Conservation (phyloP, 148 eudicot genomes). For the Silene uniflora region DNA sequence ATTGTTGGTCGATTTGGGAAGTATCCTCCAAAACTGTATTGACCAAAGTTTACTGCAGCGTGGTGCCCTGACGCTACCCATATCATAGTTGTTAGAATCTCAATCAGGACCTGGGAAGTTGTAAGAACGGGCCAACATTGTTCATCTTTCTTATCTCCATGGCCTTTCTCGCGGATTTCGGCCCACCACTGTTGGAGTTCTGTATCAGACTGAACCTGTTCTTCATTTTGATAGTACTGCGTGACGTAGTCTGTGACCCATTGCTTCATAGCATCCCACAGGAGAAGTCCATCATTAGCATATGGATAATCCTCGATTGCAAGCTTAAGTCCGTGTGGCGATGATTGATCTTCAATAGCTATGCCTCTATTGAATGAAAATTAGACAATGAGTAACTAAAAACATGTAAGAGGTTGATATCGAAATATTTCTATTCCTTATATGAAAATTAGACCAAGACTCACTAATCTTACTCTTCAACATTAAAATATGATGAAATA, state of each 20-base stretch:
- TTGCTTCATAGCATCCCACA: conserved; percentile 60
- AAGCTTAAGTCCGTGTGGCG: conserved; percentile 64
- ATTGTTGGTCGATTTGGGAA: conserved; percentile 65
- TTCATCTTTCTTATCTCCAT: conserved; percentile 64
- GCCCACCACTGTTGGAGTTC: conserved; percentile 86
- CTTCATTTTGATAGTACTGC: conserved; percentile 42
- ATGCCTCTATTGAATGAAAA: conserved; percentile 9
- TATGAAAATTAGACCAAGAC: no score
- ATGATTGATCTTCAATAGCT: conserved; percentile 43
- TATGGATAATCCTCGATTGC: conserved; percentile 69
- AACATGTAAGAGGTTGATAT: no score
- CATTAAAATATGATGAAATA: no score
- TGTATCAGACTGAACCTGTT: conserved; percentile 33
- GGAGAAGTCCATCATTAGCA: conserved; percentile 67
- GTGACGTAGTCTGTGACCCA: conserved; percentile 67
- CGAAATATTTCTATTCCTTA: no score
- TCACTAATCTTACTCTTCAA: no score
- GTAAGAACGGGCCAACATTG: conserved; percentile 77
- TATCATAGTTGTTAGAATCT: conserved; percentile 52
- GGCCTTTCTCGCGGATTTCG: conserved; percentile 57
- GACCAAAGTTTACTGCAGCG: conserved; percentile 79
- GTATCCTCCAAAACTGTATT: conserved; percentile 58
- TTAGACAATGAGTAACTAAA: neutral
- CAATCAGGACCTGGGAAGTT: conserved; percentile 37
- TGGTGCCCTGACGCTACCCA: conserved; percentile 87